Percentiles rank a stretch among this genome's conserved stretches.
These are phyloP conservation scores for Physcia stellaris DNA, from an alignment of 495 filamentous ascomycete species.

Conservation along the genomic window DNA sequence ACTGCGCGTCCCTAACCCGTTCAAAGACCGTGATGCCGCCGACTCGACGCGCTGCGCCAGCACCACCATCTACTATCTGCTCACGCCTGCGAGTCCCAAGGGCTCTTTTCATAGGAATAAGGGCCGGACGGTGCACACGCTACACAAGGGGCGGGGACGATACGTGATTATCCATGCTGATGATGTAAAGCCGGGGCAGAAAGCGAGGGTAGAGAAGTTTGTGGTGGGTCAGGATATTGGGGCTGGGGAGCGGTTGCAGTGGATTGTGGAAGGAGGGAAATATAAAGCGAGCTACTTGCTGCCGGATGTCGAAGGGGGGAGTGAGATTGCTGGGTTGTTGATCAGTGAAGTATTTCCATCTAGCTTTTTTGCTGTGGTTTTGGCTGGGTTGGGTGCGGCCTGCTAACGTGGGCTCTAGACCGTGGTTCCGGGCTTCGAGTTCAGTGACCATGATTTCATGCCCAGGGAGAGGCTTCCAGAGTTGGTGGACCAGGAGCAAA, in stretches of 20 bases:
- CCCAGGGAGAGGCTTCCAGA: slow-evolving; percentile 25
- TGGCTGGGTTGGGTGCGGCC: background rate
- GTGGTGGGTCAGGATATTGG: slow-evolving; percentile 42
- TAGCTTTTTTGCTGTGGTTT: background rate
- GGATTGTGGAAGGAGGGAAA: slow-evolving; percentile 54
- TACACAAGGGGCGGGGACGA: slow-evolving; percentile 42
- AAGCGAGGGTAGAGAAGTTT: slow-evolving; percentile 43
- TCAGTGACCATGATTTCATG: slow-evolving; percentile 50
- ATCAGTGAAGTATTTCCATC: slow-evolving; percentile 40
- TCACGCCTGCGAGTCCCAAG: slow-evolving; percentile 40
- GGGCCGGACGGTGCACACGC: slow-evolving; percentile 45
- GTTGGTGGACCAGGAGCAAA: slow-evolving; percentile 33
- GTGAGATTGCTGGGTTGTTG: slow-evolving; percentile 32
- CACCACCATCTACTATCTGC: slow-evolving; percentile 46
- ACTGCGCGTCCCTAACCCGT: slow-evolving; percentile 35
- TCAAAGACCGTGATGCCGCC: slow-evolving; percentile 19
- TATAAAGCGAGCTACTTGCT: slow-evolving; percentile 49
- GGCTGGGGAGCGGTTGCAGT: slow-evolving; percentile 46
- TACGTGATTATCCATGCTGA: slow-evolving; percentile 49
- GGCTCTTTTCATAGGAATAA: slow-evolving; percentile 48
- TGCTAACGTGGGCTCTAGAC: slow-evolving; percentile 19
- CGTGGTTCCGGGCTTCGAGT: slow-evolving; percentile 54
- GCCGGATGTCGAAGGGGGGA: slow-evolving; percentile 26
- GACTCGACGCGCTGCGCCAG: slow-evolving; percentile 27
- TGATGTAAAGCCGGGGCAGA: slow-evolving; percentile 21